phyloP scores from a whole-genome alignment of 768 basidiomycete species.

The Rhizopogon vesiculosus region DNA sequence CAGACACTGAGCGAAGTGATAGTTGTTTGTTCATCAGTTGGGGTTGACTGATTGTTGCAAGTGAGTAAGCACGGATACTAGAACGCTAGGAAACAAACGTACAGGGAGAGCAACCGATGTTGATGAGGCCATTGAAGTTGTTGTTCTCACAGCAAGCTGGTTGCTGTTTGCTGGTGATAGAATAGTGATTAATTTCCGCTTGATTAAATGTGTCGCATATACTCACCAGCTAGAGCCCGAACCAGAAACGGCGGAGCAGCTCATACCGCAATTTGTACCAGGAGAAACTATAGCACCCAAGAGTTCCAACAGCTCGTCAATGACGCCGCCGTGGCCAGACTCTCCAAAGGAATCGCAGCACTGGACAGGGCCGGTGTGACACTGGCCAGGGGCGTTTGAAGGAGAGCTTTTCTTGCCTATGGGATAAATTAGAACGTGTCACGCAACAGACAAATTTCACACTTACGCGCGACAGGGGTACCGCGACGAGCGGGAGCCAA shows the following conservation, averaged over 20 bases:
- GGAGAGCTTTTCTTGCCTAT: constrained; percentile 30
- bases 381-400: constrained; percentile 26
- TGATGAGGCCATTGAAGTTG: constrained; percentile 30
- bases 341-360: constrained; percentile 14
- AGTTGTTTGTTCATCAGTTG: not conserved
- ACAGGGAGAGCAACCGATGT: constrained; percentile 36
- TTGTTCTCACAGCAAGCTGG: constrained; percentile 38
- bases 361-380: constrained; percentile 11
- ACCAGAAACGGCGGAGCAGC: constrained; percentile 28
- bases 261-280: constrained; percentile 16
- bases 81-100: constrained; percentile 4
- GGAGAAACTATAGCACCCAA: not conserved
- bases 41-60: constrained; percentile 10
- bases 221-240: constrained; percentile 14
- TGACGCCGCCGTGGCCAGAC: fast-evolving
- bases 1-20: constrained; percentile 5
- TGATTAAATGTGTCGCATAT: not conserved
- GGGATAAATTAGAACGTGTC: not conserved
- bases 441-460: not conserved
- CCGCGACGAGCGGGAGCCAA: constrained; percentile 34
- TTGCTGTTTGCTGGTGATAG: constrained; percentile 22
- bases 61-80: not conserved
- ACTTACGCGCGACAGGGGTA: constrained; percentile 30
- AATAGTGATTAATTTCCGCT: not conserved
- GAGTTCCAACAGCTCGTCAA: not conserved